These are phyloP conservation scores for Rhizopogon vinicolor DNA, from an alignment of 768 basidiomycete genomes.

Conservation along the genomic window DNA sequence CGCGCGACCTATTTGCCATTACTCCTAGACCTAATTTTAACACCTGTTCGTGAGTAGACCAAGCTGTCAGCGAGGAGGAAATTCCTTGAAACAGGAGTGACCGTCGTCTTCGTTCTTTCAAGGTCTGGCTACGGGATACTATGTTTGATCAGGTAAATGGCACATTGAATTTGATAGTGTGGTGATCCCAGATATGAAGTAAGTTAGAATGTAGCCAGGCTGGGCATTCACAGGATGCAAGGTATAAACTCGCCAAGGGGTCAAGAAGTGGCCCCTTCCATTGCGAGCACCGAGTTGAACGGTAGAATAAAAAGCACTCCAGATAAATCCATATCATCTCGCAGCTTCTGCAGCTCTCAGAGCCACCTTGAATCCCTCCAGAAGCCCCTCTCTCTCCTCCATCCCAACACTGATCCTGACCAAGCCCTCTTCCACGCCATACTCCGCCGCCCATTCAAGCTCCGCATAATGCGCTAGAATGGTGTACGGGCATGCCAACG, in stretches of 20 bases:
- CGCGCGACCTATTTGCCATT: too few species aligned
- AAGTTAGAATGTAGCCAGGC: too few species aligned
- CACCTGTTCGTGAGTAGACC: too few species aligned
- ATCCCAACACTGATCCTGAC: slow-evolving; percentile 91
- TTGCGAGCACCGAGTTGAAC: slow-evolving; percentile 3
- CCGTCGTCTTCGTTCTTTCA: too few species aligned
- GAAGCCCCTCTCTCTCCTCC: slow-evolving; percentile 61
- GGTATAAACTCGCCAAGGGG: not conserved
- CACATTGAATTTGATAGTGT: too few species aligned
- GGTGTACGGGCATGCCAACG: slow-evolving; percentile 90
- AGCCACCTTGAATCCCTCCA: slow-evolving; percentile 57
- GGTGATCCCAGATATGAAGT: not conserved
- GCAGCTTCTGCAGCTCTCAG: slow-evolving; percentile 65
- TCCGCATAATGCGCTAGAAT: slow-evolving; percentile 89
- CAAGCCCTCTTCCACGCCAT: slow-evolving; percentile 78
- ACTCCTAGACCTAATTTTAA: too few species aligned
- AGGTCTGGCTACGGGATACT: too few species aligned
- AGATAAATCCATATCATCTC: slow-evolving; percentile 4
- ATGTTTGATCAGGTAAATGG: not conserved
- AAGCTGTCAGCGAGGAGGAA: too few species aligned
- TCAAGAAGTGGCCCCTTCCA: too few species aligned
- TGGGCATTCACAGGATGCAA: not conserved
- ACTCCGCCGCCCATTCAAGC: slow-evolving; percentile 86
- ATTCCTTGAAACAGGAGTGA: too few species aligned
- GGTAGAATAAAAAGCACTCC: not conserved